Evolutionary conservation across 345 rosid genomes (phyloP).

Genomic region (Syzygium jambos): DNA sequence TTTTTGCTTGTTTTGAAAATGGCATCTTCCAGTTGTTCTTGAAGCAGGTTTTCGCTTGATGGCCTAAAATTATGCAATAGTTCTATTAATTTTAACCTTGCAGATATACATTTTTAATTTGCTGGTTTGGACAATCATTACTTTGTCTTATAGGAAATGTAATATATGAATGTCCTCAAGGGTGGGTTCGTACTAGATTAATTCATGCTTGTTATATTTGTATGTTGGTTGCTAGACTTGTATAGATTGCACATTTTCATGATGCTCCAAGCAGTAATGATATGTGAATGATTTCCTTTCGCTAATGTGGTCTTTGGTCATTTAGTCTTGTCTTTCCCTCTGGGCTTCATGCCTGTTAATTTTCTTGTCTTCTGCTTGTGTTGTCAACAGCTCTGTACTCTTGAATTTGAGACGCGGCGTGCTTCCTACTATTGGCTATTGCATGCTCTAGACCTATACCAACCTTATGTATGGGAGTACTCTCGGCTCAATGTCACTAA

Average conservation of each 20-base stretch:
- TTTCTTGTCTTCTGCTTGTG: neutral
- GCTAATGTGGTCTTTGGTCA: neutral
- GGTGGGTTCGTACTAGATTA: neutral
- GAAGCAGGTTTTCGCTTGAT: neutral
- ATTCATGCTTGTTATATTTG: neutral
- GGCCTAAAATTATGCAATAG: neutral
- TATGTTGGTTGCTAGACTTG: neutral
- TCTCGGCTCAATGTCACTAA: slow-evolving; percentile 86
- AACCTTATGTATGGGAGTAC: slow-evolving; percentile 98
- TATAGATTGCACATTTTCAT: neutral
- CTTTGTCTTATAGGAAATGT: neutral
- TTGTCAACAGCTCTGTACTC: slow-evolving; percentile 50
- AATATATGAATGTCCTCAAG: neutral
- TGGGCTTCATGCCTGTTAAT: neutral
- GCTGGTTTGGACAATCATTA: neutral
- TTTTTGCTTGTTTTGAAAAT: neutral
- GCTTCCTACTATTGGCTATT: slow-evolving; percentile 96
- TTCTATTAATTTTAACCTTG: neutral
- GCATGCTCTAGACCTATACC: slow-evolving; percentile 71
- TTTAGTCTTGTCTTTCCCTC: neutral
- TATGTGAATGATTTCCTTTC: neutral
- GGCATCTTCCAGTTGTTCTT: neutral
- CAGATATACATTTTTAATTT: neutral
- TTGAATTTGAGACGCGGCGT: slow-evolving; percentile 85
- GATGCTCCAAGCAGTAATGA: neutral